Evolutionary conservation across 2,329 filamentous ascomycete genomes (phyloP).

Genomic region (Fusarium foetens): DNA sequence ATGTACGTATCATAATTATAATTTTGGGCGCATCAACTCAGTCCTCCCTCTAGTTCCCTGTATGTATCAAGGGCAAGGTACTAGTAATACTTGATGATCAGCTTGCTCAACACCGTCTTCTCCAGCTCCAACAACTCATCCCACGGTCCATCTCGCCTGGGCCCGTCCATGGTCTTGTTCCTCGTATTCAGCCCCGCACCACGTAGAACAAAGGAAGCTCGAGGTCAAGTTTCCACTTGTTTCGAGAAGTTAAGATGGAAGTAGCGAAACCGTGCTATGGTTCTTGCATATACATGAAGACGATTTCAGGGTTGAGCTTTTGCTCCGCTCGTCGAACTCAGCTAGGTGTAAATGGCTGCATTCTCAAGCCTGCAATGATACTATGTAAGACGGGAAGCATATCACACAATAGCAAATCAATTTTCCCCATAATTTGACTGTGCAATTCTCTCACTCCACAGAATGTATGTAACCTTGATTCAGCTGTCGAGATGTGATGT

Average conservation of each 20-base stretch:
- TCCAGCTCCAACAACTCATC: conserved; percentile 8
- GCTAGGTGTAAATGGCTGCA: not conserved
- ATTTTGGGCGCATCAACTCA: conserved; percentile 6
- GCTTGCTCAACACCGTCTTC: conserved; percentile 2
- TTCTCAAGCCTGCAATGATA: not conserved
- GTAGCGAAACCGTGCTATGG: not conserved
- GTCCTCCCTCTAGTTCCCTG: conserved; percentile 3
- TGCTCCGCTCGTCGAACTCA: conserved; percentile 22
- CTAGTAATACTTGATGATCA: not conserved
- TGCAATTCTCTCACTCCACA: not conserved
- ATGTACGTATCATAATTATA: not conserved
- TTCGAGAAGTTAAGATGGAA: conserved; percentile 41
- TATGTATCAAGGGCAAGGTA: conserved; percentile 2
- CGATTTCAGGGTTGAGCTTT: conserved; percentile 18
- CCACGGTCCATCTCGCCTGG: conserved; percentile 23
- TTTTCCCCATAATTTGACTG: not conserved
- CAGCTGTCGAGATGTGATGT: conserved; percentile 9
- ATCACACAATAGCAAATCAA: not conserved
- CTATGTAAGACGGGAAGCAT: not conserved
- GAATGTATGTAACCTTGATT: conserved; percentile 2
- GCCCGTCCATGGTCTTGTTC: conserved; percentile 10
- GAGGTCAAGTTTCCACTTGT: conserved; percentile 29
- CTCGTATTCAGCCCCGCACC: conserved; percentile 5
- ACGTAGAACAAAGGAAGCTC: conserved; percentile 10
- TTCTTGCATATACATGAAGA: conserved; percentile 20